Conservation (phyloP, 2,329 filamentous ascomycete genomes). For the Venturia carpophila region DNA sequence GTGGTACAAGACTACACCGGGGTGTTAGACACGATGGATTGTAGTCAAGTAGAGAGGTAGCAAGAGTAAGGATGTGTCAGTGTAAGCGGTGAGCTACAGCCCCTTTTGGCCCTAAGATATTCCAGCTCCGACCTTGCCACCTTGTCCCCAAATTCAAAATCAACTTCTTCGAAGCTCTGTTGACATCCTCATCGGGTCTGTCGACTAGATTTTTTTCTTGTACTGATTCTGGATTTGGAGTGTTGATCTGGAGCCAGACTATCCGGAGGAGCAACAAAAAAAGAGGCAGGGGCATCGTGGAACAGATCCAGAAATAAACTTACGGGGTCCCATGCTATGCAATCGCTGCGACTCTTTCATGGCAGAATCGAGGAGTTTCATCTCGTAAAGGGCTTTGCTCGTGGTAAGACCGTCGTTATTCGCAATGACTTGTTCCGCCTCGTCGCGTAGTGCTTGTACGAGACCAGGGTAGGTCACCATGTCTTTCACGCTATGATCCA, state of each 20-base stretch:
- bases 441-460: background rate
- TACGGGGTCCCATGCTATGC: slow-evolving; percentile 6
- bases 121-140: too few species aligned
- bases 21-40: slow-evolving; percentile 19
- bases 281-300: too few species aligned
- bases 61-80: too few species aligned
- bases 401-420: slow-evolving; percentile 22
- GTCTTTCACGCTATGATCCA: slow-evolving; percentile 18
- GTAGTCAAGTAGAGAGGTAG: background rate
- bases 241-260: too few species aligned
- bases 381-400: slow-evolving; percentile 29
- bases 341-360: slow-evolving; percentile 18
- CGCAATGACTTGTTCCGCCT: background rate
- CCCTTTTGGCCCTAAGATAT: too few species aligned
- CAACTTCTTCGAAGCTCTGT: too few species aligned
- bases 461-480: background rate
- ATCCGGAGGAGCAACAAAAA: too few species aligned
- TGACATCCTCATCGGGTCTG: too few species aligned
- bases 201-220: too few species aligned
- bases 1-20: slow-evolving; percentile 28
- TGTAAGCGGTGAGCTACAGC: too few species aligned
- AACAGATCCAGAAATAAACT: background rate
- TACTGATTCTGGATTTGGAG: too few species aligned
- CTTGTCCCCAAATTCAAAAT: too few species aligned
- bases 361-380: slow-evolving; percentile 21